phyloP scores from a whole-genome alignment of 1,284 basidiomycete genomes.

The Clitocybe nebularis region DNA sequence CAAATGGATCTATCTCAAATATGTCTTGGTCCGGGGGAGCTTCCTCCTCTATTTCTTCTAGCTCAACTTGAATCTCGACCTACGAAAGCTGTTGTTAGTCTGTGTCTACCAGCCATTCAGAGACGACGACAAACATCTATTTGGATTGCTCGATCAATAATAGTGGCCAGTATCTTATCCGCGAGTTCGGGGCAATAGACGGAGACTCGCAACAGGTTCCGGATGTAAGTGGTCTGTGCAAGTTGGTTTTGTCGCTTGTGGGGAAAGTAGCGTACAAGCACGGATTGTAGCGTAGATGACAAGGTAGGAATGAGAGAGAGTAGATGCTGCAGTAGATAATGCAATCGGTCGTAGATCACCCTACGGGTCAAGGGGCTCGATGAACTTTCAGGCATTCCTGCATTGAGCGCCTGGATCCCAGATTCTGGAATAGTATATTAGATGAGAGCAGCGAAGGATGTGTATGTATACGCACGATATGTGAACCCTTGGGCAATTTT shows the following conservation, averaged over 20 bases:
- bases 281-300: conserved; percentile 79
- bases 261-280: conserved; percentile 84
- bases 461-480: conserved; percentile 64
- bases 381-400: conserved; percentile 58
- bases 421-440: conserved; percentile 48
- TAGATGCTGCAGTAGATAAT: conserved; percentile 81
- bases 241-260: conserved; percentile 87
- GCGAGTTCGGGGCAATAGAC: conserved; percentile 89
- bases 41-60: conserved; percentile 78
- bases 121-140: conserved; percentile 75
- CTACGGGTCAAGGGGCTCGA: conserved; percentile 73
- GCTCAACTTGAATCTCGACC: conserved; percentile 96
- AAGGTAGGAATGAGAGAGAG: conserved; percentile 88
- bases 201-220: conserved; percentile 83
- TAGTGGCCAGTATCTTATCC: conserved; percentile 80
- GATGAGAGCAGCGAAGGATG: conserved; percentile 4
- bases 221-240: conserved; percentile 87
- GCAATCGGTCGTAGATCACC: conserved; percentile 83
- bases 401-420: conserved; percentile 57
- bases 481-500: conserved; percentile 85
- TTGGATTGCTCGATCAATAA: conserved; percentile 89
- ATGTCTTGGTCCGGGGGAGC: conserved; percentile 57
- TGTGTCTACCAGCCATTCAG: neutral
- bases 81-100: conserved; percentile 25
- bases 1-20: conserved; percentile 82